A percentile compares a stretch with the other conserved stretches of the same genome.
These are phyloP conservation scores for Eimeria praecox DNA, from an alignment of 169 alveolate species.

Conservation along the genomic window DNA sequence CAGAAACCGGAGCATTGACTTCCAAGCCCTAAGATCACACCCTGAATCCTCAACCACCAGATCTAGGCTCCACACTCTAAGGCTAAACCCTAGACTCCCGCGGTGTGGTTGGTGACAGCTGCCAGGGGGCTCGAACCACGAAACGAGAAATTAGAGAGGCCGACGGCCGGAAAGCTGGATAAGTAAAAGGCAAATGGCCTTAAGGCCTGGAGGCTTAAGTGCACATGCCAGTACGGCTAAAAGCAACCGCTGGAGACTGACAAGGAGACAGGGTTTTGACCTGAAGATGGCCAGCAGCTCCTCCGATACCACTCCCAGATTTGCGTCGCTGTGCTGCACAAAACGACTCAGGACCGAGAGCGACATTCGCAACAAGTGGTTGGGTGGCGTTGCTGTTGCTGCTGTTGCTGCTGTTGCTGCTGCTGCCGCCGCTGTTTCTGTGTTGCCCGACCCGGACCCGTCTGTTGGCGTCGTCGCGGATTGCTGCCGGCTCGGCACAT, in stretches of 20 bases:
- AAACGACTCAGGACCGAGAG: conserved; percentile 55
- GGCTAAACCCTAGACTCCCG: neutral
- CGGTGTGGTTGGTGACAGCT: neutral
- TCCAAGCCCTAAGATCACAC: neutral
- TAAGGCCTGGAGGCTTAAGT: neutral
- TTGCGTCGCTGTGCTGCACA: conserved; percentile 44
- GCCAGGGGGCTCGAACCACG: neutral
- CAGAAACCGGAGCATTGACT: too few species aligned
- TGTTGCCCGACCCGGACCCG: conserved; percentile 3
- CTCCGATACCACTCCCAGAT: conserved; percentile 44
- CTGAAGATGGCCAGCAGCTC: conserved; percentile 58
- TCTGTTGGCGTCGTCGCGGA: conserved; percentile 40
- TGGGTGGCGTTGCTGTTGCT: conserved; percentile 37
- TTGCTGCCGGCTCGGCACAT: conserved; percentile 44
- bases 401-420: conserved; percentile 12
- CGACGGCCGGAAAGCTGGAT: neutral
- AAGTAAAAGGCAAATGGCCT: neutral
- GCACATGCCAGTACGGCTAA: neutral
- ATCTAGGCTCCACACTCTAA: neutral
- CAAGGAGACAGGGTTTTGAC: conserved; percentile 49
- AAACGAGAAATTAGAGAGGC: neutral
- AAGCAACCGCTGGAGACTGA: neutral
- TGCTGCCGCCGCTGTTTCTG: conserved; percentile 31
- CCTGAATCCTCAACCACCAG: neutral
- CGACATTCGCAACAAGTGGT: conserved; percentile 58